Base-by-base conservation (phyloP, 1,139 yeast genomes). In the Blastobotrys arbuscula region DNA sequence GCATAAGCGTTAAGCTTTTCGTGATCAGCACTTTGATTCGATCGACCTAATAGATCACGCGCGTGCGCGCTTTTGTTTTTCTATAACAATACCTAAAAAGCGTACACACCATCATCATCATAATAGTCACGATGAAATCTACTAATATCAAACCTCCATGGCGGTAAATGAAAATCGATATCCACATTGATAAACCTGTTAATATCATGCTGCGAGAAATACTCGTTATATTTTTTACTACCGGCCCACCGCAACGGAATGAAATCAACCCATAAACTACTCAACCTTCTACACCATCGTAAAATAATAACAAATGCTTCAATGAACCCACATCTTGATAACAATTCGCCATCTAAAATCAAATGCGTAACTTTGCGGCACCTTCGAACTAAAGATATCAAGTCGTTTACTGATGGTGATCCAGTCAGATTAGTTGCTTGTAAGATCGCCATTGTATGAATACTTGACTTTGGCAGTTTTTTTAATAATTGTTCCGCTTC, bases 371-470 rank as follows among this genome's bases (percentile, higher is more conserved):
- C 24, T 10, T 16, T 15, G 19, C 16, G 24, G 24, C 31, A 36
- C 34, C 45, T 30, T 18, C 40, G 39, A 18, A 36, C 21, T n/a
- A 42, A 15, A 3, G 24, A 21, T 23, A 35, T 34, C 24, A 42
- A 33, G 13, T 42, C 45, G 24, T 42, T 39, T 15, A 42, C 40
- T 26, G 39, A 19, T n/a, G 45, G 45, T 34, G 45, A 33, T 3
- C 45, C 45, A 24, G 45, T 42, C 16, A 42, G n/a, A 21, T 34
- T 13, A 6, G 26, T 34, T 3, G 45, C 45, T 9, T 30, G 28
- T 23, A 42, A 9, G 12, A 42, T 21, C 9, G 18, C 34, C 13
- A 42, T 5, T 12, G 39, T 24, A 10, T 33, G 20, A 13, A 42
- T 15, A 2, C 19, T 6, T 3, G 39, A 10, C 15, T 16, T 36